Base-by-base conservation (phyloP, 108 stramenopile species). In the Aurantiochytrium sp. region DNA sequence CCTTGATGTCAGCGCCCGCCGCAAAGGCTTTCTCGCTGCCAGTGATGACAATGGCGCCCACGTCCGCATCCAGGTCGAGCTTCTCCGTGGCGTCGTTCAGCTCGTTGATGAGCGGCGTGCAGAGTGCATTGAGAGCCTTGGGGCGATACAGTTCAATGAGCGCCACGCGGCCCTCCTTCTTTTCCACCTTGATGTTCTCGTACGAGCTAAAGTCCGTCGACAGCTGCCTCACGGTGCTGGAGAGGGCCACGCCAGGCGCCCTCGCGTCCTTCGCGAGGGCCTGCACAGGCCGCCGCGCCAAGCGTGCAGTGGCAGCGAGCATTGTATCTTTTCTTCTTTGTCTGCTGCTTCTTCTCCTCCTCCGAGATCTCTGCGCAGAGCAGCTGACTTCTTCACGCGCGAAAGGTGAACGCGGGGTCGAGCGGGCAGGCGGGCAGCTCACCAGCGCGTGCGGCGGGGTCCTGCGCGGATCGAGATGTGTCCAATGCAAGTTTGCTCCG, bases 71-170 rank as follows among this genome's bases (percentile, higher is more conserved):
- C 16, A 89, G 53, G 58, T 98, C 97, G 72, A 58, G 25, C n/a
- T 53, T 59, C 6, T 18, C 5, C 18, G 87, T 55, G 47, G 87
- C 89, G 18, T 14, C 45, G 58, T 90, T 92, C 23, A 93, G 51
- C 43, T 94, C 94, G 5, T 94, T 91, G 51, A 98, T 96, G 53
- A 99, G 89, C 4, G 92, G 97, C 90, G 96, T 97, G 90, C 96
- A 96, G 25, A 99, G 92, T 12, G 99, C 98, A 94, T 99, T 99
- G 89, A 98, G 91, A 4, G 98, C 97, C 92, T 97, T 98, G 72
- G 99, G 98, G 6, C 98, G 96, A 93, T 99, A 96, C 88, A 99
- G 89, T 0, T 95, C 95, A 58, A 99, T 95, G 87, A 99, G 60
- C 35, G 96, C 99, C 6, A 97, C 96, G 12, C 90, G 92, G 44